Base-by-base conservation (phyloP, 768 basidiomycete genomes). In the Russula virescens region DNA sequence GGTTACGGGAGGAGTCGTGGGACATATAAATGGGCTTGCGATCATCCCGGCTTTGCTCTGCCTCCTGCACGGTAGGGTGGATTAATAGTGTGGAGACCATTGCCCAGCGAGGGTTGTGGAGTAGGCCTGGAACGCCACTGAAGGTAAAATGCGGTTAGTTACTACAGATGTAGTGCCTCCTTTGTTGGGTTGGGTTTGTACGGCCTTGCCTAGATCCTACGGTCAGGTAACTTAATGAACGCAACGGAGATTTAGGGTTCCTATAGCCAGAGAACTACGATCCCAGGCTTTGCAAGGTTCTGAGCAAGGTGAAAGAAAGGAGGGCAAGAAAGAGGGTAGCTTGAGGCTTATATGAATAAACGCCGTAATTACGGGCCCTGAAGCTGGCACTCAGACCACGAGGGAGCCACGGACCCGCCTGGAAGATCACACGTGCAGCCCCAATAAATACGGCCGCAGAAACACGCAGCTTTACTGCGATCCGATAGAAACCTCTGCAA, bases 391-490 rank as follows among this genome's bases (percentile, higher is more conserved):
- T 11, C 38, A 18, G 34, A 49, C 63, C 63, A 64, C 63, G 63
- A 64, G 63, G 63, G 46, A 46, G 63, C n/a, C 58, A 64, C 45
- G 58, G 58, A 64, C 13, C 31, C 53, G 58, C 63, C 63, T 64
- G 63, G 58, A 64, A 64, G 63, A 64, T 64, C 63, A 64, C 63
- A 64, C 63, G 63, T 60, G 63, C 63, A 49, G 51, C 53, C 52
- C 38, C 38, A 38, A 34, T 50, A 50, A 47, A 31, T 45, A 60
- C 35, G 53, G 42, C 53, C 25, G 58, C 52, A 31, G 48, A 42
- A 55, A 50, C 63, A 64, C 47, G 63, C 63, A 55, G 58, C 46
- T 23, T 28, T 11, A 38, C 42, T 60, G 63, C 47, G 58, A 64
- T 55, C 53, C 63, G 58, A 64, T 64, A 60, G 58, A 60, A 60